Conservation (phyloP, 371 early-diverging fungal genomes). For the Fennellomyces sp. region DNA sequence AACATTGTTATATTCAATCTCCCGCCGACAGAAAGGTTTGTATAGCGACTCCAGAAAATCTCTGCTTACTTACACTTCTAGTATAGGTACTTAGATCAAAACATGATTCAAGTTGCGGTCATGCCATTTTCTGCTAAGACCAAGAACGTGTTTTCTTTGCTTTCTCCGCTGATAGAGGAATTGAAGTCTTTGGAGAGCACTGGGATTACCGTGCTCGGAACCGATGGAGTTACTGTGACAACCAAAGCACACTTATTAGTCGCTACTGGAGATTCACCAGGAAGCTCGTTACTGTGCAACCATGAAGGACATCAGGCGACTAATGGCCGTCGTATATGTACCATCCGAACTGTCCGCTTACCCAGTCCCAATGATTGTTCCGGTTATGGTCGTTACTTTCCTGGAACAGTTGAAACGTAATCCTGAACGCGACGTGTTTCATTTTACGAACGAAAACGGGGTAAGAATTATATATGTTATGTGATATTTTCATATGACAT, state of each 20-base stretch:
- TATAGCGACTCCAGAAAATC: background rate
- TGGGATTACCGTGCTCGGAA: background rate
- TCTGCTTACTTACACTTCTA: too few relatives aligned
- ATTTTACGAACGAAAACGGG: background rate
- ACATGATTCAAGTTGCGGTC: constrained; percentile 7
- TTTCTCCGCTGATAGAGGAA: background rate
- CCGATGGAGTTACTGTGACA: background rate
- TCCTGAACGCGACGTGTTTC: too few relatives aligned
- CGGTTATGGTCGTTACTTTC: background rate
- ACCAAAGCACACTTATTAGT: constrained; percentile 1
- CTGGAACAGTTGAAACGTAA: too few relatives aligned
- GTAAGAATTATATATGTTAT: background rate
- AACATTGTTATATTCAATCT: constrained; percentile 1
- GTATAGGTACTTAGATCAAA: background rate
- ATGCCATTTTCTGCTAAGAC: background rate
- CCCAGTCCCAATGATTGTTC: background rate
- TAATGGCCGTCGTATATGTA: constrained; percentile 6
- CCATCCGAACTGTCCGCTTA: background rate
- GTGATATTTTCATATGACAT: too few relatives aligned
- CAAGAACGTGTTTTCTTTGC: background rate
- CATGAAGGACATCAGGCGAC: background rate
- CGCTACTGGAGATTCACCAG: constrained; percentile 11
- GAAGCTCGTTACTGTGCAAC: background rate
- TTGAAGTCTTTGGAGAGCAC: background rate
- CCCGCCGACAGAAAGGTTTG: constrained; percentile 1